These are phyloP conservation scores for Canavalia ensiformis DNA, from an alignment of 306 rosid genomes.

Conservation along the genomic window DNA sequence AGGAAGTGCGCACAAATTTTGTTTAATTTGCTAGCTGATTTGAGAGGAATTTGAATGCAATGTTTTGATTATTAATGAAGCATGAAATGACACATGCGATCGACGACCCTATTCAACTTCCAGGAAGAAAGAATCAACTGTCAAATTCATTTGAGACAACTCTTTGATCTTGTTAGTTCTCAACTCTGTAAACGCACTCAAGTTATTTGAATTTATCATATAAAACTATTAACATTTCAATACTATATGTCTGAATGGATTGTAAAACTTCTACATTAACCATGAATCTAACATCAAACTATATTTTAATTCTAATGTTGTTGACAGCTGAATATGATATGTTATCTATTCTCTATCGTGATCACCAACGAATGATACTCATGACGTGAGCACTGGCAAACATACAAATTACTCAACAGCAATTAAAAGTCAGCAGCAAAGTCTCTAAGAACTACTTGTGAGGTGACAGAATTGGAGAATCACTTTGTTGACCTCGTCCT, in stretches of 20 bases:
- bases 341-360: not conserved
- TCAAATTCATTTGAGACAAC: not conserved
- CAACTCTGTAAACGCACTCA: not conserved
- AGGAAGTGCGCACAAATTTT: not conserved
- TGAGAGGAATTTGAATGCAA: not conserved
- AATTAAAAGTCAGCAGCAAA: constrained; percentile 21
- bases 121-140: not conserved
- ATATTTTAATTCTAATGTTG: not conserved
- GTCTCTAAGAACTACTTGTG: not conserved
- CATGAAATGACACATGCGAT: not conserved
- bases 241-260: too few relatives aligned
- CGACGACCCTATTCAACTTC: not conserved
- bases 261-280: too few relatives aligned
- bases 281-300: not conserved
- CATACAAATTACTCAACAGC: not conserved
- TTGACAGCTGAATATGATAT: not conserved
- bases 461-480: not conserved
- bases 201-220: too few relatives aligned
- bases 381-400: constrained; percentile 19
- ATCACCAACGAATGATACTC: not conserved
- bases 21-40: not conserved
- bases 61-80: not conserved
- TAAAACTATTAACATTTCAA: too few relatives aligned
- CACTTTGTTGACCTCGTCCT: not conserved
- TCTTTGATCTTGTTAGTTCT: not conserved